Percentiles rank a stretch among this genome's conserved stretches.
Evolutionary conservation across 1,284 basidiomycete species (phyloP).

Genomic region (Pseudozyma sp.): DNA sequence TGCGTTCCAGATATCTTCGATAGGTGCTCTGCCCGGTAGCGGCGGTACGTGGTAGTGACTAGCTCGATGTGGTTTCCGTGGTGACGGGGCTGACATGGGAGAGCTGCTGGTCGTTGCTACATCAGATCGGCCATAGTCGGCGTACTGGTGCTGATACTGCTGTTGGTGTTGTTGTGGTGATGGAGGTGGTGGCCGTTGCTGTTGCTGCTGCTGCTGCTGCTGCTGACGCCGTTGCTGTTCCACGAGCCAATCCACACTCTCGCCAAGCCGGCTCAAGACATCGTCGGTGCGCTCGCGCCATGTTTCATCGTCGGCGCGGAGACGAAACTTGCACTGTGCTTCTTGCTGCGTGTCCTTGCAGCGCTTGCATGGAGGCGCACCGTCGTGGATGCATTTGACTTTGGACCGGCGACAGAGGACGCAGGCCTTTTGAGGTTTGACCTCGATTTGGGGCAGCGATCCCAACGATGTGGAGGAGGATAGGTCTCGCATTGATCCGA

Average conservation of each 20-base stretch:
- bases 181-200: not conserved
- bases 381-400: slow-evolving; percentile 62
- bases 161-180: slow-evolving; percentile 7
- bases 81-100: slow-evolving; percentile 23
- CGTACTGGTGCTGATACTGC: slow-evolving; percentile 4
- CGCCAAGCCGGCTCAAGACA: slow-evolving; percentile 39
- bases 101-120: slow-evolving; percentile 20
- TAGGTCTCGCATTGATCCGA: slow-evolving; percentile 3
- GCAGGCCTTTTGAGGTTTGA: slow-evolving; percentile 62
- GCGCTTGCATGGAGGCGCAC: slow-evolving; percentile 57
- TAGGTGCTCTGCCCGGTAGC: not conserved
- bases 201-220: slow-evolving; percentile 16
- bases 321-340: slow-evolving; percentile 61
- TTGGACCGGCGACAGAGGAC: slow-evolving; percentile 55
- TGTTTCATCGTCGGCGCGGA: slow-evolving; percentile 56
- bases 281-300: slow-evolving; percentile 63
- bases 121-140: slow-evolving; percentile 18
- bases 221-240: slow-evolving; percentile 31
- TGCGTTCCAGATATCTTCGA: slow-evolving; percentile 4
- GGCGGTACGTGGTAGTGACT: slow-evolving; percentile 18
- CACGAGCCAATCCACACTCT: slow-evolving; percentile 54
- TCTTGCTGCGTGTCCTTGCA: slow-evolving; percentile 54
- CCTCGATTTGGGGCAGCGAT: slow-evolving; percentile 37
- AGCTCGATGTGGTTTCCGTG: slow-evolving; percentile 19
- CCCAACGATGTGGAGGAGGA: slow-evolving; percentile 29